Base-by-base conservation (phyloP, 768 basidiomycete species). In the Lyophyllum atratum region DNA sequence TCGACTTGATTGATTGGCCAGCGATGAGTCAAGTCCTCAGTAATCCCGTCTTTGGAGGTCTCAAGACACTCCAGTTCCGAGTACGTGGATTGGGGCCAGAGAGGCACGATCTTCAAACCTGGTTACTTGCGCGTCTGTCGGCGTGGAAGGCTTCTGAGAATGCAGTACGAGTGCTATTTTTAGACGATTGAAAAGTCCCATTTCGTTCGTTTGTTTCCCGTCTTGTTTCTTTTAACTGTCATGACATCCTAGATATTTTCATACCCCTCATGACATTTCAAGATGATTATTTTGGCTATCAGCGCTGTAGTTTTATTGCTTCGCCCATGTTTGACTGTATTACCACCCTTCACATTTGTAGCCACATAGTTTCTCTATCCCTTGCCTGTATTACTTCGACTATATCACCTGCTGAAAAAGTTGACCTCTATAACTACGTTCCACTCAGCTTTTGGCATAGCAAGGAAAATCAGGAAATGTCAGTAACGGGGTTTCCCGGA, bases 1-100 rank as follows among this genome's bases (percentile, higher is more conserved):
- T 76, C 12, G 68, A 73, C 49, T 39, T 60, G 39, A 59, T 75
- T 37, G 64, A 73, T 47, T 76, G 76, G 74, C 12, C 43, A 15
- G 58, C 50, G n/a, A 49, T 75, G 39, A 64, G 55, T 22, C 22
- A 25, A 0, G 48, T 71, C 12, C 61, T 77, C 12, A 25, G 12
- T 17, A 44, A 52, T 11, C 56, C 62, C 14, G 34, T 44, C 15
- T 58, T 64, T 25, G 24, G 54, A 1, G 52, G 54, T 33, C 49
- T 72, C 12, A 49, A 56, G 14, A 51, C 47, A 22, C 43, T 74
- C 12, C 54, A 56, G 22, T 71, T 74, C 43, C 53, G 52, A n/a
- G 65, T 74, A n/a, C 62, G 65, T n/a, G 74, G 75, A 21, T 63
- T 74, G 31, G 68, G 67, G 28, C 56, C 59, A 54, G 68, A 64